These are phyloP conservation scores for Leptographium radiaticola DNA, from an alignment of 2,329 filamentous ascomycete genomes.

Conservation along the genomic window DNA sequence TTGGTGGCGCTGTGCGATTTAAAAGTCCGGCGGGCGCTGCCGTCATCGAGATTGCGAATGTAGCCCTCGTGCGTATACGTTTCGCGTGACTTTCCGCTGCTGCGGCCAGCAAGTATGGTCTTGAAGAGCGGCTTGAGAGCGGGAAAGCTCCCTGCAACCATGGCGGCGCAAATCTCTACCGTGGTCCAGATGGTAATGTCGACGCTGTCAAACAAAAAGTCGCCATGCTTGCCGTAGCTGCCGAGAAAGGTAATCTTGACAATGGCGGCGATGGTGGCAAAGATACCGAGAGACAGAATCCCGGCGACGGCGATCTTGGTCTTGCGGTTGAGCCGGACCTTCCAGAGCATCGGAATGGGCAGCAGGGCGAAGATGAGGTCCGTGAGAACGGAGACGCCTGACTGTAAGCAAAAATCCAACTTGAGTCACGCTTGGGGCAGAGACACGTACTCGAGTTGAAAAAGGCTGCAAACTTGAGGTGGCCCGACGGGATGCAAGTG, in stretches of 20 bases:
- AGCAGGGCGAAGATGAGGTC: slow-evolving; percentile 17
- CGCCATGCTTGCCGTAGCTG: slow-evolving; percentile 14
- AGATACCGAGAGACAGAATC: slow-evolving; percentile 16
- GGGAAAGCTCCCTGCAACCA: slow-evolving; percentile 14
- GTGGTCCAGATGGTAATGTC: slow-evolving; percentile 18
- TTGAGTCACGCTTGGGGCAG: too few relatives aligned
- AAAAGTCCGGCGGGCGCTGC: not conserved
- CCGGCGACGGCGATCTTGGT: slow-evolving; percentile 14
- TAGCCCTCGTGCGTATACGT: not conserved
- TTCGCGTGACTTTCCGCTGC: not conserved
- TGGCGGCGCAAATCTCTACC: slow-evolving; percentile 14
- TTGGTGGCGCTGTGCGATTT: not conserved
- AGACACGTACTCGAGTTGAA: slow-evolving; percentile 2
- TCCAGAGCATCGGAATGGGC: slow-evolving; percentile 17
- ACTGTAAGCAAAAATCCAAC: not conserved
- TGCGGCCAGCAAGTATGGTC: slow-evolving; percentile 1
- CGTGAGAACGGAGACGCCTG: slow-evolving; percentile 15
- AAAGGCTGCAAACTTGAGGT: slow-evolving; percentile 17
- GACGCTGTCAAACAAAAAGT: slow-evolving; percentile 16
- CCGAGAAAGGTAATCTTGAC: slow-evolving; percentile 16
- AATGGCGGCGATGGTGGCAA: slow-evolving; percentile 15
- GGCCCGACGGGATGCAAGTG: slow-evolving; percentile 12
- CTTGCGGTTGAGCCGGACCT: slow-evolving; percentile 16
- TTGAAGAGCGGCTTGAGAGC: slow-evolving; percentile 12
- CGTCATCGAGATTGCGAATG: not conserved